Evolutionary conservation across 2,329 filamentous ascomycete species (phyloP), one percentile per base, ranked within the genome.

Genomic region (Paecilomyces formosus): DNA sequence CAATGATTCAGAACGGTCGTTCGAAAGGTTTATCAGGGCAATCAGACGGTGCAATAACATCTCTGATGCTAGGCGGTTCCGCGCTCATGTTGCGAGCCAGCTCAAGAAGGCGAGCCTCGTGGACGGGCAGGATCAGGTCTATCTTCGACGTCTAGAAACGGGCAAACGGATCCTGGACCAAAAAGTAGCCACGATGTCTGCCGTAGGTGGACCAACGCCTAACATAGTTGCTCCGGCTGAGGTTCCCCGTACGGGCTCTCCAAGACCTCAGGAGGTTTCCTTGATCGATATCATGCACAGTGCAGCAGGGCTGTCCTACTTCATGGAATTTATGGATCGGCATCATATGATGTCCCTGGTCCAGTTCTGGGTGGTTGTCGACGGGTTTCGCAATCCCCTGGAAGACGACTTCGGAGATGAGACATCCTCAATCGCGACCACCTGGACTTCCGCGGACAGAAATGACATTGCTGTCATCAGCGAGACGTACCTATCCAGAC

Each of bases 301-400:
- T 72, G 85, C 94, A 2, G 89, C 93, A 1, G 93, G 91, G 0
- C 80, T 99, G 8, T 97, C 94, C 2, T 99, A 96, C 71, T 97
- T 99, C 76, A 99, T 99, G 94, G 94, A 99, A 71, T 97, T 92
- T 69, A 99, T 99, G 94, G 94, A 99, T 71, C 87, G 94, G 50
- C 89, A 92, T 70, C 82, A 84, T 15, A 80, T 93, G 26, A 93
- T 97, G 88, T 84, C 89, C 13, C 78, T 97, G 53, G 92, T 99
- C 5, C 94, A 99, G 68, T 99, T 97, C 73, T 99, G 93, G 92
- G 87, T 99, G 49, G 94, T 97, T 2, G 94, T 97, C 5, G 94
- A 99, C 75, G 93, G 94, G 0, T 91, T 97, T 66, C 88, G 95
- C 50, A 96, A 95, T 66, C 95, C 94, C 0, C 78, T 99, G 2